Conservation (phyloP, 139 green algal species). For the Diplosphaera chodatii region DNA sequence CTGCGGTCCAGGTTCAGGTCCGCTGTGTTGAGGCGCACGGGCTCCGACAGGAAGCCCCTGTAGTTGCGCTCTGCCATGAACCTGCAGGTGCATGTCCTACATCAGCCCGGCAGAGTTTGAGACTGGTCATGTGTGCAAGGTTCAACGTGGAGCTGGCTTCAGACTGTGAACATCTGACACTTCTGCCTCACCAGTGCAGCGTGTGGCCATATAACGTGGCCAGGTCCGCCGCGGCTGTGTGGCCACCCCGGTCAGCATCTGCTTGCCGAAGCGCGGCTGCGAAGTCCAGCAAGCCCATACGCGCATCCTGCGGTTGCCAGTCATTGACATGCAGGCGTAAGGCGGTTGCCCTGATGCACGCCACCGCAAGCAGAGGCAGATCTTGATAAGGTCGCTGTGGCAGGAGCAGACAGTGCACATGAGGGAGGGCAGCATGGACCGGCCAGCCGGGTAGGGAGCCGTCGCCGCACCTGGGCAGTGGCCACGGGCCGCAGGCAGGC, state of each 20-base stretch:
- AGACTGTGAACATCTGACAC: too few relatives aligned
- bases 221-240: constrained; percentile 57
- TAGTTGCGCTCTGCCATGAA: constrained; percentile 56
- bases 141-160: too few relatives aligned
- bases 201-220: constrained; percentile 52
- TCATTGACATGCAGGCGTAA: not conserved
- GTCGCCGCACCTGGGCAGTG: constrained; percentile 2
- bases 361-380: too few relatives aligned
- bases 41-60: constrained; percentile 50
- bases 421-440: too few relatives aligned
- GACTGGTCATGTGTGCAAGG: too few relatives aligned
- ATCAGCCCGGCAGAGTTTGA: too few relatives aligned
- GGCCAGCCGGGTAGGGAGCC: too few relatives aligned
- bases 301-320: constrained; percentile 14
- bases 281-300: constrained; percentile 30
- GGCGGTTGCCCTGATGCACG: too few relatives aligned
- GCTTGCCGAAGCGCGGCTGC: constrained; percentile 34
- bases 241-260: constrained; percentile 31
- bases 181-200: constrained; percentile 34
- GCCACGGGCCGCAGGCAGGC: constrained; percentile 12
- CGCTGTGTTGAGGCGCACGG: constrained; percentile 51
- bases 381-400: too few relatives aligned
- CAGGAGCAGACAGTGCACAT: too few relatives aligned
- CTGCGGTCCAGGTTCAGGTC: constrained; percentile 35
- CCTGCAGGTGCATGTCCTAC: too few relatives aligned